Base-by-base conservation (phyloP, 2,329 filamentous ascomycete species). In the Pseudogymnoascus sp. region DNA sequence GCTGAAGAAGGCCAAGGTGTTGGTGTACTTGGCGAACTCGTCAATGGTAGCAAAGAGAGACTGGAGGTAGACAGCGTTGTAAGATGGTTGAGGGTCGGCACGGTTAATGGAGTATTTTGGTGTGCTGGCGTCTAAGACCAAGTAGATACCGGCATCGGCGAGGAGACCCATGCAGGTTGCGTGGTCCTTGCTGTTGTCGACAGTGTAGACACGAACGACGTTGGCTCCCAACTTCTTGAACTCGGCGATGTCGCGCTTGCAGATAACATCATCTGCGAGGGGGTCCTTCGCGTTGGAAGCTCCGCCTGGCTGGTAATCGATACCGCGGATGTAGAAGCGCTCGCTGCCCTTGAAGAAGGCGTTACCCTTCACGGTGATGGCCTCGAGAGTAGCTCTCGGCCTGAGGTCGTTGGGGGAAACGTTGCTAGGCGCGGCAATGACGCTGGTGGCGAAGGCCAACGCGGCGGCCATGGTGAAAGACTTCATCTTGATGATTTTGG, bases 1-100 rank as follows among this genome's bases (percentile, higher is more conserved):
- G 70, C 93, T 93, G 76, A 99, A 97, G 88, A 97, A 99, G 71
- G 95, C 95, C 68, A 99, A 86, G 61, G 91, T 88, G 79, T 99
- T 99, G 77, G 85, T 83, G 83, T 96, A 97, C 74, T 90, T 82
- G 70, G 84, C 82, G 71, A 99, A 81, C 67, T 84, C 82, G 73
- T 97, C 93, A 65, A 99, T 80, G 65, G 99, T 95, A 36, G 79
- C 78, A 64, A 87, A 90, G 82, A 97, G 99, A 67, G 91, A 90
- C 38, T 81, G 75, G 79, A 87, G 96, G 60, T 97, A 83, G 14
- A 84, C 83, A 61, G 87, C 83, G 74, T 91, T 87, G 95, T 95
- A 99, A 66, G 81, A 73, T 18, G 93, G 89, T 68, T 21, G 28
- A 18, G 50, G 50, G 50, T 82, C 77, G 73, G 90, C 83, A 69